Evolutionary conservation across 495 filamentous ascomycete genomes (phyloP), one percentile per base, ranked within the genome.

Genomic region (Penicillium bialowiezense): DNA sequence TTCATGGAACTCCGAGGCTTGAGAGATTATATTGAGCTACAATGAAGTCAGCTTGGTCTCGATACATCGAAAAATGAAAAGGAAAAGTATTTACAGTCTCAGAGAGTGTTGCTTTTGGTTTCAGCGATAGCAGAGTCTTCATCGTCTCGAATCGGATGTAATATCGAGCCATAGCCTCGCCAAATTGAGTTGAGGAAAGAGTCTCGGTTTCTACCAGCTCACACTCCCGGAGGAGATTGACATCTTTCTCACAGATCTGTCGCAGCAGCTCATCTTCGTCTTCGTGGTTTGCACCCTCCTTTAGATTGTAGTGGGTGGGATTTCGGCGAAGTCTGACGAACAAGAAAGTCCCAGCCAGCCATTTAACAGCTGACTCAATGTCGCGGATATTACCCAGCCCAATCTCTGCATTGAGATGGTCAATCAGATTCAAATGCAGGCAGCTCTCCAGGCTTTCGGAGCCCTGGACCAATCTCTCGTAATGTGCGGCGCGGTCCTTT

Each of bases 401-500:
- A 34, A 97, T 89, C 59, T 98, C 93, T 0, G 92, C 92, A 64
- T 98, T 97, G 52, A 97, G 65, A 64, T 97, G 92, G 46, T 96
- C 91, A 31, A 96, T 88, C 2, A 97, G 72, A 54, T 95, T 90
- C 29, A 83, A 74, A 69, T 97, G 92, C 13, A 97, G 75, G 23
- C 81, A 83, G 65, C 93, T 98, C 61, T 98, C 93, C 1, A 98
- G 70, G 13, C 83, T 76, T 56, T 96, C 87, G 19, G 87, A 78
- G 0, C 92, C 93, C 1, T 87, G 85, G 5, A 92, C 81, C 73
- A 98, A 85, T 55, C 73, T 85, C 57, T 97, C 83, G 60, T 97
- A 97, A 28, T 83, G 79, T 17, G 71, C 44, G 5, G 82, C 83
- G 23, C 89, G 88, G 15, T 84, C 73, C 8, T 69, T 72, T 19